Evolutionary conservation across 2,329 filamentous ascomycete species (phyloP), one percentile per base, ranked within the genome.

Genomic region (Fusarium piperis): DNA sequence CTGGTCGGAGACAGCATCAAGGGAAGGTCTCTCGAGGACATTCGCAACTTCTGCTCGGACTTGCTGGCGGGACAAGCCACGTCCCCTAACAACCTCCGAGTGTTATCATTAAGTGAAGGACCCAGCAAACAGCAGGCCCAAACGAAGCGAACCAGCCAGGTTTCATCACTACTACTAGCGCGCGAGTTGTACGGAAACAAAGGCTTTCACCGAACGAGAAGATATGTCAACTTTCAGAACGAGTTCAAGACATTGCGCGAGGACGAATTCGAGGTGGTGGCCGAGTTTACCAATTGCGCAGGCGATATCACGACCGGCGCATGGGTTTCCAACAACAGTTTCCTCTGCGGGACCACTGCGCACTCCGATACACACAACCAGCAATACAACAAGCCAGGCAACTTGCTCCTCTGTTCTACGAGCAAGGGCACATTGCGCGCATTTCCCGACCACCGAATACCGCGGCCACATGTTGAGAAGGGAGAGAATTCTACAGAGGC

Each of bases 341-440:
- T 91, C 58, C 75, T 91, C n/a, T 90, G 88, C 68, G 90, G 90
- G 35, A 89, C 89, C 0, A 90, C 88, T 0, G 86, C 87, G 1
- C 89, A 91, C 78, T 91, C 88, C 0, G 90, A 91, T 71, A 80
- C 83, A 0, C 87, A 89, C 44, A 91, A 91, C 64, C 89, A 91
- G 74, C 89, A 91, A 68, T 91, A 92, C 74, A 92, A 92, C 72
- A 90, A 88, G 71, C 85, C 87, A 0, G 89, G 90, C 1, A 92
- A 92, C 72, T 78, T 92, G 11, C 79, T 89, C 1, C 78, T 91
- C 1, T 89, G 87, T 8, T 90, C 87, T 0, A 80, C 83, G 1
- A 72, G 65, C 1, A 73, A 76, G 1, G 83, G 85, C 0, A 84
- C 81, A 0, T 76, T 91, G 2, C 83, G 78, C 7, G 86, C 88